Base-by-base conservation (phyloP, 352 stramenopile species). In the Phytophthora chlamydospora region DNA sequence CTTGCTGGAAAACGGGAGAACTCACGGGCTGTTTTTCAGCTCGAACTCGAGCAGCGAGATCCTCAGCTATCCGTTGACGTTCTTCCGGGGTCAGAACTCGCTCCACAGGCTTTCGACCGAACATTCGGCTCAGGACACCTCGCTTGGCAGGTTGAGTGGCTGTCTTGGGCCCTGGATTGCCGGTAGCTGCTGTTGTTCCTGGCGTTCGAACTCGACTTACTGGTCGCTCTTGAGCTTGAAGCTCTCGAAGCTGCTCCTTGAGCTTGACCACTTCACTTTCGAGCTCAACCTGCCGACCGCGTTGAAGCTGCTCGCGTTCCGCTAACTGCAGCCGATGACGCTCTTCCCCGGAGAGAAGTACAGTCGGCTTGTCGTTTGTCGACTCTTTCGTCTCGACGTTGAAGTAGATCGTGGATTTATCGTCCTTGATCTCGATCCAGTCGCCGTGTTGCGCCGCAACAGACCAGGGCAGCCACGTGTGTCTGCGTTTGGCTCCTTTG, bases 351-450 rank as follows among this genome's bases (percentile, higher is more conserved):
- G 62, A 61, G 32, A 89, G 71, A 39, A 93, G 47, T 8, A 81
- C 71, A 14, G 76, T 76, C 0, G 82, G 84, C 33, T 80, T 62
- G 6, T 72, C 75, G 6, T 69, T 73, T 1, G 77, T 87, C 6
- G 80, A 89, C 38, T 91, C 84, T 51, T 95, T 92, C 8, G 81
- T 91, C 52, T 90, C 76, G 39, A 93, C 76, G 45, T 93, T 93
- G 69, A 85, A 93, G 48, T 73, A 93, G 17, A 92, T 57, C 16
- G 58, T 76, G 11, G 65, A 43, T 41, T 74, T 85, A 0, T 78
- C 73, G 52, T 91, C 80, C 24, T 66, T 71, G 49, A 93, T 86
- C 55, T 90, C 82, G 62, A 93, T 73, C 84, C 84, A 93, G 53
- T 93, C 84, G 13, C 76, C 82, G 3, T 76, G 58, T 19, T 78